Evolutionary conservation across 2,329 filamentous ascomycete genomes (phyloP), one percentile per base, ranked within the genome.

Genomic region (Emericellopsis cladophorae): DNA sequence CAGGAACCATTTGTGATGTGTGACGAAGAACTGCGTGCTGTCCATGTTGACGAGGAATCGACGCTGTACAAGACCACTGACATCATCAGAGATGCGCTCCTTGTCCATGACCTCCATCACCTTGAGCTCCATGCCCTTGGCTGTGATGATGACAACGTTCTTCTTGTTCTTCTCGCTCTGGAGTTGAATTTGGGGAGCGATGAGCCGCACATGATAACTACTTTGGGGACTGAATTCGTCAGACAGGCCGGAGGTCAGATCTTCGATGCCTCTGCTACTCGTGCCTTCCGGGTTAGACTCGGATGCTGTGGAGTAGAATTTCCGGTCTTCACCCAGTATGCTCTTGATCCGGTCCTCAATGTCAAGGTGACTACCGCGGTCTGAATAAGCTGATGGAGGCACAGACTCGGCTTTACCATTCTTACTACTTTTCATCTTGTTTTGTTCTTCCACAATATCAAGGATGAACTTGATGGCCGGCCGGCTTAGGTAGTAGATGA

Each of bases 41-140:
- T 98, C 92, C 84, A 96, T 95, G 49, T 88, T 86, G 46, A 95
- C 80, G 23, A 89, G 77, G 65, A 96, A 95, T 7, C 92, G 83
- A 31, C 89, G 83, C 57, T 98, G 93, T 2, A 98, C 90, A 36
- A 99, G 73, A 41, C 92, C 93, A 53, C 87, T 95, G 52, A 99
- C 88, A 50, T 85, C 82, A 57, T 99, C 92, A 37, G 80, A 89
- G 42, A 96, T 77, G 45, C 92, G 77, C 52, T 88, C 82, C 61
- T 94, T 95, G 63, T 98, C 92, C 84, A 96, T 95, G 52, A 98
- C 90, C 49, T 95, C 90, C 16, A 98, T 77, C 10, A 98, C 84
- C 65, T 96, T 96, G 42, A 96, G 76, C 59, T 96, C 89, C 88
- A 98, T 98, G 40, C 89, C 87, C 61, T 96, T 96, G 23, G 89